These are phyloP conservation scores for Wakefieldia striispora DNA, from an alignment of 768 basidiomycete genomes.

Conservation along the genomic window DNA sequence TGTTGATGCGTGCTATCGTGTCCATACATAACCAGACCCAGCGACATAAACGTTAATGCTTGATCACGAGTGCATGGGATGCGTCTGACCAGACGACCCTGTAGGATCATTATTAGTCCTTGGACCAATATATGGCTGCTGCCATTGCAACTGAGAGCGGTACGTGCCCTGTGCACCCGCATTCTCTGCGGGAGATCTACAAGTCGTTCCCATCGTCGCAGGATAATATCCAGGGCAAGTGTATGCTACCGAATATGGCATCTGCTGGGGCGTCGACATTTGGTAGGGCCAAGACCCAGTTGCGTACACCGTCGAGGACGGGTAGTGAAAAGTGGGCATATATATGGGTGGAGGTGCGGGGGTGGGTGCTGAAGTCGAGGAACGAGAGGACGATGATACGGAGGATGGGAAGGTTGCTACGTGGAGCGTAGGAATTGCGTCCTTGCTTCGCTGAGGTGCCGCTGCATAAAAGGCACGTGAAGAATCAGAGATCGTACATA, in stretches of 20 bases:
- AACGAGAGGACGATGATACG: slow-evolving; percentile 17
- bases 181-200: slow-evolving; percentile 14
- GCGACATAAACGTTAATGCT: neutral
- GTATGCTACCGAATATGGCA: slow-evolving; percentile 21
- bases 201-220: slow-evolving; percentile 6
- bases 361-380: slow-evolving; percentile 18
- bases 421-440: slow-evolving; percentile 19
- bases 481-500: slow-evolving; percentile 6
- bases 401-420: slow-evolving; percentile 24
- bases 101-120: slow-evolving; percentile 35
- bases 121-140: slow-evolving; percentile 35
- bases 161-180: slow-evolving; percentile 24
- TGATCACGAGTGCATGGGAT: slow-evolving; percentile 13
- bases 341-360: slow-evolving; percentile 22
- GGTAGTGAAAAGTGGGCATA: slow-evolving; percentile 20
- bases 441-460: slow-evolving; percentile 12
- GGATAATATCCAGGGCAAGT: slow-evolving; percentile 25
- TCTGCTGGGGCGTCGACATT: slow-evolving; percentile 15
- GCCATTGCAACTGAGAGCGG: slow-evolving; percentile 34
- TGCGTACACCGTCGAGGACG: slow-evolving; percentile 16
- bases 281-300: slow-evolving; percentile 36
- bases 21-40: neutral
- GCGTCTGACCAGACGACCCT: slow-evolving; percentile 21
- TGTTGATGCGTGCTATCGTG: slow-evolving; percentile 5
- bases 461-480: slow-evolving; percentile 11